A percentile compares a stretch with the other conserved stretches of the same genome.
Conservation (phyloP, 306 rosid genomes). For the Castanopsis chinensis region DNA sequence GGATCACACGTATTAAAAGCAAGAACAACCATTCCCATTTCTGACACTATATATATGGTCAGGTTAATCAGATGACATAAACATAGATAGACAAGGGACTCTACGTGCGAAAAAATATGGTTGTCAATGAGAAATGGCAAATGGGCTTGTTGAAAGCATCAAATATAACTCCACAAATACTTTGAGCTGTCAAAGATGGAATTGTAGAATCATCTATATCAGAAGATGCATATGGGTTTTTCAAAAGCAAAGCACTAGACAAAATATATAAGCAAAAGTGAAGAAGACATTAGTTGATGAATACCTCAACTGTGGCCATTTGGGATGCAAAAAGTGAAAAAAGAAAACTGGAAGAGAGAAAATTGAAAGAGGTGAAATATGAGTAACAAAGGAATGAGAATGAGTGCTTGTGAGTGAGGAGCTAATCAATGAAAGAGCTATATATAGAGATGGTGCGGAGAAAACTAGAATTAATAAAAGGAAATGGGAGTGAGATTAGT, state of each 20-base stretch:
- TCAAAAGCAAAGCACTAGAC: background rate
- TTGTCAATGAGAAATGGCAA: too few species aligned
- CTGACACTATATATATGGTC: background rate
- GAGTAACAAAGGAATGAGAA: constrained; percentile 1
- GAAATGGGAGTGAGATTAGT: constrained; percentile 2
- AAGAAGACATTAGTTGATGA: constrained; percentile 21
- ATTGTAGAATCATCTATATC: background rate
- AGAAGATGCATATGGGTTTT: background rate
- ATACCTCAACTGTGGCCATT: constrained; percentile 97
- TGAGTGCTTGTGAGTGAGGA: constrained; percentile 35
- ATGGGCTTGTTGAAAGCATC: background rate
- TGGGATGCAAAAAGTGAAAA: constrained; percentile 22
- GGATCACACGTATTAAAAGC: background rate
- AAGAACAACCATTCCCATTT: background rate
- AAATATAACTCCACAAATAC: background rate
- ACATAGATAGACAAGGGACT: background rate
- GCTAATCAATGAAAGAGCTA: constrained; percentile 37
- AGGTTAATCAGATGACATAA: background rate
- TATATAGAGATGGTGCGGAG: constrained; percentile 50
- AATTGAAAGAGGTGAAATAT: background rate
- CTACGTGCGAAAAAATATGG: background rate
- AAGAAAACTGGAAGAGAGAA: constrained; percentile 16
- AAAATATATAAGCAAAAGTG: background rate
- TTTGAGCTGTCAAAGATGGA: background rate
- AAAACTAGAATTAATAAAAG: background rate